Conservation (phyloP, 768 basidiomycete species). For the Hemileccinum rubropunctum region DNA sequence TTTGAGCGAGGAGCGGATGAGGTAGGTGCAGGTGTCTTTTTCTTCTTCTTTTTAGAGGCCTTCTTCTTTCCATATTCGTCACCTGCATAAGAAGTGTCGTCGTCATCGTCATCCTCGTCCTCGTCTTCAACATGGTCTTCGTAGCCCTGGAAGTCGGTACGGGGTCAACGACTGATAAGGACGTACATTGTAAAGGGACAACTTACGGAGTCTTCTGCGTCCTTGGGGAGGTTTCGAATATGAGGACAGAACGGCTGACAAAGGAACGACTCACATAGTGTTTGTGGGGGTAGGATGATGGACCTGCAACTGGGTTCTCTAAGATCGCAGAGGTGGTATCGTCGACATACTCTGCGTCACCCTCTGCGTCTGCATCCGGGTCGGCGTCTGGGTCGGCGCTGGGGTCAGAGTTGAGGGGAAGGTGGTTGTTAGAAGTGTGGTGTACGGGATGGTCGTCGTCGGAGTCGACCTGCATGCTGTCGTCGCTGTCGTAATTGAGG, state of each 20-base stretch:
- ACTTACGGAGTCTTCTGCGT: slow-evolving; percentile 32
- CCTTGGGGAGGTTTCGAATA: slow-evolving; percentile 14
- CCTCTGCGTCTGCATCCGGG: slow-evolving; percentile 39
- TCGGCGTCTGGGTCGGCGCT: slow-evolving; percentile 60
- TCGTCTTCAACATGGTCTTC: slow-evolving; percentile 52
- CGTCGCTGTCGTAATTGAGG: slow-evolving; percentile 50
- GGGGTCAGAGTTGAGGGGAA: slow-evolving; percentile 25
- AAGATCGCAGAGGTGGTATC: slow-evolving; percentile 36
- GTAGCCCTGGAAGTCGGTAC: slow-evolving; percentile 57
- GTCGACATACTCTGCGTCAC: slow-evolving; percentile 41
- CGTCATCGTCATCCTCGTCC: slow-evolving; percentile 65
- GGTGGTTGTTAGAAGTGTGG: slow-evolving; percentile 12
- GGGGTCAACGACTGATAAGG: slow-evolving; percentile 17
- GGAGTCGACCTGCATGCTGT: slow-evolving; percentile 74
- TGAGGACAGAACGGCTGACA: slow-evolving; percentile 5
- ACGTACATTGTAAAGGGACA: slow-evolving; percentile 9
- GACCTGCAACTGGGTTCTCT: slow-evolving; percentile 36
- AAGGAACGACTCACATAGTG: slow-evolving; percentile 52
- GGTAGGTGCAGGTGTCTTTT: slow-evolving; percentile 38
- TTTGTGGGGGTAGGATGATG: slow-evolving; percentile 48
- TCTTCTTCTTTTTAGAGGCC: slow-evolving; percentile 66
- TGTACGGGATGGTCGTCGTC: slow-evolving; percentile 38
- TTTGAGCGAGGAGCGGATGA: slow-evolving; percentile 51
- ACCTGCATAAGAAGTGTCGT: slow-evolving; percentile 77
- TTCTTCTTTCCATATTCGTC: slow-evolving; percentile 75